Conservation (phyloP, 192 early-diverging fungal genomes). For the Coemansia sp. region DNA sequence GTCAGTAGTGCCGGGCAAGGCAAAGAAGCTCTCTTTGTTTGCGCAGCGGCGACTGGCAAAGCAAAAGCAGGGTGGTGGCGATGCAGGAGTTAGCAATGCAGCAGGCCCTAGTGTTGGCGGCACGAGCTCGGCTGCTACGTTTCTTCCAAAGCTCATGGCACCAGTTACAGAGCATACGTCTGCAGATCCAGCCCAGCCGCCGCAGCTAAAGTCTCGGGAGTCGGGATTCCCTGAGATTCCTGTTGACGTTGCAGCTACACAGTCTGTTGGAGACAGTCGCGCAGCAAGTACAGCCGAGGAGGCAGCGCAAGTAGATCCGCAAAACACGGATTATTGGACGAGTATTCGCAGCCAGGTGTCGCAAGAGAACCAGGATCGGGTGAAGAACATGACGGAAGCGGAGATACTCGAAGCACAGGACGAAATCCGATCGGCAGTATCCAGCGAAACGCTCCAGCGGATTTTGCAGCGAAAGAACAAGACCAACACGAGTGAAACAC, state of each 20-base stretch:
- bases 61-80: neutral
- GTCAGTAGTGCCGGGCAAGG: neutral
- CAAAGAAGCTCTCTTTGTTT: constrained; percentile 34
- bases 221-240: constrained; percentile 37
- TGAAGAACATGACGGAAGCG: constrained; percentile 68
- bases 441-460: constrained; percentile 64
- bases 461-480: constrained; percentile 50
- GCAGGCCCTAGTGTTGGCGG: neutral
- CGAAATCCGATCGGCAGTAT: constrained; percentile 65
- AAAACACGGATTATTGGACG: constrained; percentile 8
- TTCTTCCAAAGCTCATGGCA: constrained; percentile 54
- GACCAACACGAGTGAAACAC: no score
- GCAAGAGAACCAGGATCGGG: constrained; percentile 56
- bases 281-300: no score
- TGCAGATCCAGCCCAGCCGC: constrained; percentile 15
- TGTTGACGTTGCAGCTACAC: constrained; percentile 9
- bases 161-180: constrained; percentile 35
- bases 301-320: neutral
- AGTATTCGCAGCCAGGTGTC: constrained; percentile 29
- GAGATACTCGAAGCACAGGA: constrained; percentile 70
- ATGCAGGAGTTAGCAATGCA: neutral
- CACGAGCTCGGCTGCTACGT: constrained; percentile 23
- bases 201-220: constrained; percentile 20
- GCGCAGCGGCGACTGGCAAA: constrained; percentile 51
- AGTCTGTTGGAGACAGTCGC: neutral